Percentiles rank a stretch among this genome's conserved stretches.
Conservation (phyloP, 805 yeast species). For the Lipomyces yamadae region DNA sequence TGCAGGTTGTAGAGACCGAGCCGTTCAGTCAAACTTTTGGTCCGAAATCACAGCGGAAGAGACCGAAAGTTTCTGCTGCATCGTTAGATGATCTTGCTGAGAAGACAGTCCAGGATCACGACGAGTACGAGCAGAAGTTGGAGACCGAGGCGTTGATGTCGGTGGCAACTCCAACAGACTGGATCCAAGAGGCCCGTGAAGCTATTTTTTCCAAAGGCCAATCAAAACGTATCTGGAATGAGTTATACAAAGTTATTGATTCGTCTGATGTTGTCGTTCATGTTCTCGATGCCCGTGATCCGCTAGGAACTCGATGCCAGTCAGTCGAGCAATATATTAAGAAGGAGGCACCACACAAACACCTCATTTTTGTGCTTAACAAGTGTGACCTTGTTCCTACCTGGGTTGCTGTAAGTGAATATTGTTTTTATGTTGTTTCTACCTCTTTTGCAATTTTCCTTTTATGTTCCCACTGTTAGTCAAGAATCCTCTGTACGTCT, state of each 20-base stretch:
- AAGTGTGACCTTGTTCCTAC: constrained; percentile 98
- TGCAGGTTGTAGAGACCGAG: constrained; percentile 86
- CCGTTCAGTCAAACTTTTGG: constrained; percentile 83
- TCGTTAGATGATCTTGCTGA: constrained; percentile 77
- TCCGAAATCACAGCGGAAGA: constrained; percentile 88
- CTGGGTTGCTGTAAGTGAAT: constrained; percentile 95
- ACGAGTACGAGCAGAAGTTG: constrained; percentile 70
- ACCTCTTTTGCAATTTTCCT: constrained; percentile 18
- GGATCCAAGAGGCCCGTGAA: constrained; percentile 90
- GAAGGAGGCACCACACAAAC: constrained; percentile 96
- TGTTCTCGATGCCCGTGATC: constrained; percentile 97
- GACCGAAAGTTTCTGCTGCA: constrained; percentile 76
- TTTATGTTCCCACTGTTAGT: constrained; percentile 67
- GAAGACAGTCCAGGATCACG: constrained; percentile 60
- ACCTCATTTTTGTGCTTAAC: constrained; percentile 89
- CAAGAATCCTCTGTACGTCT: constrained; percentile 45
- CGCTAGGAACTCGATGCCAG: constrained; percentile 92
- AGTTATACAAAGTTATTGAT: constrained; percentile 93
- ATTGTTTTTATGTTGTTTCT: constrained; percentile 30
- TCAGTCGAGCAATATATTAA: constrained; percentile 90
- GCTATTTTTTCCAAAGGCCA: constrained; percentile 96
- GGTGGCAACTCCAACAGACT: constrained; percentile 79
- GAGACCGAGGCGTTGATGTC: constrained; percentile 56
- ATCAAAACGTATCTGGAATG: constrained; percentile 98
- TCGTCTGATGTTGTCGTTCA: constrained; percentile 97